Evolutionary conservation across 169 alveolate genomes (phyloP).

Genomic region (Cryptosporidium canis): DNA sequence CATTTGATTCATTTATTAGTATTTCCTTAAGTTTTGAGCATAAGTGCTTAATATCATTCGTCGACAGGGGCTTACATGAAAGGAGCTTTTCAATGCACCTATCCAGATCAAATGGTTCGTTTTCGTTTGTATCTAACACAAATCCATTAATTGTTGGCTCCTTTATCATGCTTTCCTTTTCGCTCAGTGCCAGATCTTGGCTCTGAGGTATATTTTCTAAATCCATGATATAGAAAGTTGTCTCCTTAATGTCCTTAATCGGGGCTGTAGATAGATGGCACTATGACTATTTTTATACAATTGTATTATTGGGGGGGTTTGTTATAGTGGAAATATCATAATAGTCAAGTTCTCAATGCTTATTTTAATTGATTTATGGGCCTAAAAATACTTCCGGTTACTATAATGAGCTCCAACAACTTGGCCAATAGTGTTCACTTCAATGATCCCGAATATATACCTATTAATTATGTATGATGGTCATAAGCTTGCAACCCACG

Average conservation of each 20-base stretch:
- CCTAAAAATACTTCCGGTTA: too few species aligned
- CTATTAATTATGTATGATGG: neutral
- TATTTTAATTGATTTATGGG: too few species aligned
- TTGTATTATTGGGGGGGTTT: neutral
- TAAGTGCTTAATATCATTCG: slow-evolving; percentile 77
- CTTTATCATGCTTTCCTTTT: neutral
- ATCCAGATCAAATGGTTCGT: slow-evolving; percentile 73
- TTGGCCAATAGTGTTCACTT: neutral
- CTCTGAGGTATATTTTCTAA: slow-evolving; percentile 10
- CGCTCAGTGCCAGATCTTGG: neutral
- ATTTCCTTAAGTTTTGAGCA: slow-evolving; percentile 86
- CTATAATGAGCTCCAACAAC: neutral
- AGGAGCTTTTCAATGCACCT: slow-evolving; percentile 75
- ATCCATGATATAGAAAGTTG: slow-evolving; percentile 1
- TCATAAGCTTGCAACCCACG: neutral
- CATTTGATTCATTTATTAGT: slow-evolving; percentile 85
- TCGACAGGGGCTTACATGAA: slow-evolving; percentile 80
- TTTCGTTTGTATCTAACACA: slow-evolving; percentile 43
- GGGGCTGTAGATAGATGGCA: neutral
- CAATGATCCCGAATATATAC: neutral
- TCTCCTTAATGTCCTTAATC: neutral
- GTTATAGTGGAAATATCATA: neutral
- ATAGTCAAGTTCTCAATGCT: neutral
- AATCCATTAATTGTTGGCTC: slow-evolving; percentile 64
- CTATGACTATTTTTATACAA: neutral